A percentile compares a stretch with the other conserved stretches of the same genome.
Evolutionary conservation across 2,329 filamentous ascomycete species (phyloP).

Genomic region (Fusarium citri): DNA sequence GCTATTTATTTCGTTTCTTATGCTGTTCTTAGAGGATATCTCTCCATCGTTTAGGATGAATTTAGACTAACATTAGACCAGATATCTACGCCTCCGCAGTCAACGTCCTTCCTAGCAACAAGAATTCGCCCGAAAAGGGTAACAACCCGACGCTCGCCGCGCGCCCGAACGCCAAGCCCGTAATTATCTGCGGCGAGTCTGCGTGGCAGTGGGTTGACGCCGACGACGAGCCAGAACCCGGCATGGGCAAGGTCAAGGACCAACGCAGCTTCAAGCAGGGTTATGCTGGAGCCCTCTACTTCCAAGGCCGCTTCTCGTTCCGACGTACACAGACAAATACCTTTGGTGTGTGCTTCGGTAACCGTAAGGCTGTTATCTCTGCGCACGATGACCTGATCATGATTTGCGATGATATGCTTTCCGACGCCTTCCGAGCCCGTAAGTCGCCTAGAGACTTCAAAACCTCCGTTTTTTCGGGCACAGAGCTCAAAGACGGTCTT

Average conservation of each 20-base stretch:
- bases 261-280: not conserved
- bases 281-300: not conserved
- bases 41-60: too few species aligned
- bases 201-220: slow-evolving; percentile 9
- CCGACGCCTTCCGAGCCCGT: not conserved
- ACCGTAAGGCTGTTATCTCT: slow-evolving; percentile 3
- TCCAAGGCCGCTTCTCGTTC: not conserved
- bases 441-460: not conserved
- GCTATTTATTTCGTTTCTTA: not conserved
- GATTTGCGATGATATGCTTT: not conserved
- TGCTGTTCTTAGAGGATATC: too few species aligned
- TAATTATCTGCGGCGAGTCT: slow-evolving; percentile 1
- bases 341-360: not conserved
- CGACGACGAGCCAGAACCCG: slow-evolving; percentile 1
- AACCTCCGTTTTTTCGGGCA: not conserved
- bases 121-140: slow-evolving; percentile 4
- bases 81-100: slow-evolving; percentile 1
- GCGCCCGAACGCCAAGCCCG: slow-evolving; percentile 3
- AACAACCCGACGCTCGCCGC: slow-evolving; percentile 1
- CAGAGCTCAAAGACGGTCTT: not conserved
- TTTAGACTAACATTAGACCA: not conserved
- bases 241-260: slow-evolving; percentile 6
- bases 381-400: not conserved
- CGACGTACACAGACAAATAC: not conserved
- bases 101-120: not conserved